A percentile compares a stretch with the other conserved stretches of the same genome.
These are phyloP conservation scores for Exophiala spinifera DNA, from an alignment of 2,329 filamentous ascomycete genomes.

Conservation along the genomic window DNA sequence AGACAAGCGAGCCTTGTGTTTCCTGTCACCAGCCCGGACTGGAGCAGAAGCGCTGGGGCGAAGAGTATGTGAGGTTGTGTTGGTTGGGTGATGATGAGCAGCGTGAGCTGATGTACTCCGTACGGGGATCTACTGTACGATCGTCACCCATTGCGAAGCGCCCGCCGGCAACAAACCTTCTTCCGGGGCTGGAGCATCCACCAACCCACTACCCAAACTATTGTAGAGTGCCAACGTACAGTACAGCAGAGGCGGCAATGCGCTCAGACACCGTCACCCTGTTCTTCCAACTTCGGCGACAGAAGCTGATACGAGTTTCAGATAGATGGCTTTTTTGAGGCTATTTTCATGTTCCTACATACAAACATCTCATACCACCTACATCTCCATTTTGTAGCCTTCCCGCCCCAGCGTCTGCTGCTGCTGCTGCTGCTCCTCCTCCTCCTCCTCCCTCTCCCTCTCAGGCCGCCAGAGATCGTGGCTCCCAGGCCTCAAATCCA, in stretches of 20 bases:
- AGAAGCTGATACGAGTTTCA: no score
- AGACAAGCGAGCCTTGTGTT: conserved; percentile 19
- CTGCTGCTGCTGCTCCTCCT: no score
- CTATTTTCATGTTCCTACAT: no score
- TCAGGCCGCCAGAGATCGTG: conserved; percentile 17
- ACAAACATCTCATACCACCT: neutral
- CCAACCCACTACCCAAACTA: no score
- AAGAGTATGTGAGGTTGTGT: neutral
- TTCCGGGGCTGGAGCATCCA: no score
- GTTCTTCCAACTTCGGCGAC: no score
- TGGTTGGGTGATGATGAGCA: neutral
- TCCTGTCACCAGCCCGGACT: conserved; percentile 17
- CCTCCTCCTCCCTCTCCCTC: neutral
- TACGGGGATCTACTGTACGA: no score
- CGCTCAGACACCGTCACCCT: no score
- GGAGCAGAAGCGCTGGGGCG: neutral
- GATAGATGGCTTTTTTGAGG: neutral
- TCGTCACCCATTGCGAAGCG: no score
- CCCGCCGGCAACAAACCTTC: no score
- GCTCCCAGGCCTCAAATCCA: conserved; percentile 28
- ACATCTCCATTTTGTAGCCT: neutral
- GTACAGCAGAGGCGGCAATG: no score
- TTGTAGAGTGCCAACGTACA: no score
- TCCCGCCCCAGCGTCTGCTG: neutral
- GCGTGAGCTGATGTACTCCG: neutral